These are phyloP conservation scores for Trifolium repens DNA, from an alignment of 306 rosid species.

Conservation along the genomic window DNA sequence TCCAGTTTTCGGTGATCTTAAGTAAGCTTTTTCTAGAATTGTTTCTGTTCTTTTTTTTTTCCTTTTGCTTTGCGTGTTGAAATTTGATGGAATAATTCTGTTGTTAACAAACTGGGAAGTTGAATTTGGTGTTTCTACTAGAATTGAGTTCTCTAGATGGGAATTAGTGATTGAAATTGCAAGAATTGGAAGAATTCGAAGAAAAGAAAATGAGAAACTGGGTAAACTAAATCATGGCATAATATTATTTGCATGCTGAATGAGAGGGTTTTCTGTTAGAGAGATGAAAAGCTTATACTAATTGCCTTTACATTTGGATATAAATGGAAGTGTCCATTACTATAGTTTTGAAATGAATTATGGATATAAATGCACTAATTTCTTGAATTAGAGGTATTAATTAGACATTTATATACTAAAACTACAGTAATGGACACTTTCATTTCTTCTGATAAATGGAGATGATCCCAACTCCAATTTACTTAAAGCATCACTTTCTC, in stretches of 20 bases:
- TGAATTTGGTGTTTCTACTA: neutral
- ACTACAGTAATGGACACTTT: too few species aligned
- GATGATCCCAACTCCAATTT: too few species aligned
- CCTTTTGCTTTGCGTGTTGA: constrained; percentile 5
- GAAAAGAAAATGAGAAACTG: neutral
- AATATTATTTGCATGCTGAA: constrained; percentile 7
- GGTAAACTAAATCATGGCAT: neutral
- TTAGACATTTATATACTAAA: too few species aligned
- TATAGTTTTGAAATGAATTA: too few species aligned
- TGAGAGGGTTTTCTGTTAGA: constrained; percentile 7
- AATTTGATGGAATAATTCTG: neutral
- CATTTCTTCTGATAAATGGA: too few species aligned
- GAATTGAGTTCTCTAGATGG: too few species aligned
- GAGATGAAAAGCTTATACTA: neutral
- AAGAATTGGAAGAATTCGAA: neutral
- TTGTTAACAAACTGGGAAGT: neutral
- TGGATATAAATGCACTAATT: too few species aligned
- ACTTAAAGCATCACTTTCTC: neutral
- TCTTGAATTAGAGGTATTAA: too few species aligned
- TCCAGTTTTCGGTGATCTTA: constrained; percentile 63
- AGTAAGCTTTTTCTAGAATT: constrained; percentile 50
- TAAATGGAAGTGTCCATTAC: too few species aligned
- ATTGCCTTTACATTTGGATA: neutral
- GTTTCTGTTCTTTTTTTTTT: neutral
- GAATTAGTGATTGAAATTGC: neutral